Conservation (phyloP, 2,329 filamentous ascomycete species). For the Colletotrichum sp. region DNA sequence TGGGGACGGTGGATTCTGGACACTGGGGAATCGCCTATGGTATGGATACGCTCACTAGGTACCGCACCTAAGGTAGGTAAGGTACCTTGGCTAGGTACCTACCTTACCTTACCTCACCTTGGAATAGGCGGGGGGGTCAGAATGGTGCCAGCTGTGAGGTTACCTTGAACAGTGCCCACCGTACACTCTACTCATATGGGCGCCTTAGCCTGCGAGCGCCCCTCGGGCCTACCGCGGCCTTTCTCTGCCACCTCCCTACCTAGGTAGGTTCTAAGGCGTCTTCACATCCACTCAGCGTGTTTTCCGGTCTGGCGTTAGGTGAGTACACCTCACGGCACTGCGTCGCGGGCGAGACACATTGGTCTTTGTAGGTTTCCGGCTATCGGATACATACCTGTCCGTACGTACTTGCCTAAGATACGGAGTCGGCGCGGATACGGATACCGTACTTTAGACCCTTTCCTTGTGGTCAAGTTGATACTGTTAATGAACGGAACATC, state of each 20-base stretch:
- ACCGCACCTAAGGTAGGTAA: neutral
- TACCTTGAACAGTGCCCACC: neutral
- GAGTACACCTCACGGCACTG: neutral
- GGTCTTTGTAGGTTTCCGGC: neutral
- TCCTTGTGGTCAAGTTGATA: neutral
- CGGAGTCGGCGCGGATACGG: neutral
- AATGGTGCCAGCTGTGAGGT: neutral
- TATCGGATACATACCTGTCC: neutral
- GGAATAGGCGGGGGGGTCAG: neutral
- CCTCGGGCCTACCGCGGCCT: slow-evolving; percentile 15
- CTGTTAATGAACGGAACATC: neutral
- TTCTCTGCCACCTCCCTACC: neutral
- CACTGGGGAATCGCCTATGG: neutral
- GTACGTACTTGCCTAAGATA: neutral
- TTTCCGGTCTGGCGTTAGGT: neutral
- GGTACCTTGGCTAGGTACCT: neutral
- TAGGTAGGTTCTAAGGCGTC: neutral
- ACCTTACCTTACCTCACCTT: neutral
- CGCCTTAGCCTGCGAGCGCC: neutral
- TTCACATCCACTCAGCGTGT: neutral
- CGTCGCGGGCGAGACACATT: neutral
- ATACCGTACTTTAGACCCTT: neutral
- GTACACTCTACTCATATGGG: neutral
- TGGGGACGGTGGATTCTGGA: neutral
- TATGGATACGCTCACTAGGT: neutral